Conservation (phyloP, 129 eudicot genomes). For the Saposhnikovia divaricata region DNA sequence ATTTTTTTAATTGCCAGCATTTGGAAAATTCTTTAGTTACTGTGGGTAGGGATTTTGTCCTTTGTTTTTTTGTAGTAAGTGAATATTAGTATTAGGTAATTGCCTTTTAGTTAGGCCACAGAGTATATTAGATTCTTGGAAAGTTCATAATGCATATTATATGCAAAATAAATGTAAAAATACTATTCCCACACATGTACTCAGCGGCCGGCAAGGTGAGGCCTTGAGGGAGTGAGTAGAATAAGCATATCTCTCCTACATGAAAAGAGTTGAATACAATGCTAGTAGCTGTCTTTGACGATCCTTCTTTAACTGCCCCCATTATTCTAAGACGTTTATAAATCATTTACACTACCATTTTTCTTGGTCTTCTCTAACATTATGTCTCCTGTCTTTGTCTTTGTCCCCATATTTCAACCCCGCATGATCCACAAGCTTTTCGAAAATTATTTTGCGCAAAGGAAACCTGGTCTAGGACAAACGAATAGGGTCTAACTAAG, state of each 20-base stretch:
- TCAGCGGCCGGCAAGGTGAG: constrained; percentile 6
- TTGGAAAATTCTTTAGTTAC: neutral
- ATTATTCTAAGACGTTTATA: neutral
- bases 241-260: neutral
- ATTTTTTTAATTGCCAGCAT: neutral
- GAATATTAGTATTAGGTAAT: neutral
- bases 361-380: neutral
- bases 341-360: neutral
- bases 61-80: neutral
- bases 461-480: neutral
- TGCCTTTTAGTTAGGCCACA: neutral
- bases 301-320: neutral
- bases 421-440: neutral
- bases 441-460: neutral
- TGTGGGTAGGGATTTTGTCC: neutral
- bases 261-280: neutral
- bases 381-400: neutral
- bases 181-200: neutral
- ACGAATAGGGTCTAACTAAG: neutral
- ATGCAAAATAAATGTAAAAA: neutral
- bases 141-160: neutral
- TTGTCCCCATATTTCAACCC: neutral
- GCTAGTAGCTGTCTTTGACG: neutral
- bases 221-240: neutral
- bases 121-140: neutral